phyloP scores from a whole-genome alignment of 2,329 filamentous ascomycete species.

The Xylariaceae sp. region DNA sequence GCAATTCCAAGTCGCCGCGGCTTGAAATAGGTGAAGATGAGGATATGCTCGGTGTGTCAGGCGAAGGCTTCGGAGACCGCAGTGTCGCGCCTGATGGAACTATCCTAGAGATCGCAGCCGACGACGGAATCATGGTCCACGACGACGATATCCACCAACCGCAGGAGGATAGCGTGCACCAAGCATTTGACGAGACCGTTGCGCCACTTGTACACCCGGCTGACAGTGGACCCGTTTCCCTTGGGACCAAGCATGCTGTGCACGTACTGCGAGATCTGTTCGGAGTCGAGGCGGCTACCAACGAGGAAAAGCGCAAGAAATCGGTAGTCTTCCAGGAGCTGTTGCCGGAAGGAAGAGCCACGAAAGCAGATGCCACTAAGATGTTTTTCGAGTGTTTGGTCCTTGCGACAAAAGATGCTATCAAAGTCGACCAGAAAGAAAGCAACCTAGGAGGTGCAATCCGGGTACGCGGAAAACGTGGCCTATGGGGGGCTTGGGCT shows the following conservation, averaged over 20 bases:
- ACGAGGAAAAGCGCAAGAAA: constrained; percentile 67
- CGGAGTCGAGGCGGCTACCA: constrained; percentile 63
- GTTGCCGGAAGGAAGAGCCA: constrained; percentile 74
- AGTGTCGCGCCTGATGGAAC: constrained; percentile 56
- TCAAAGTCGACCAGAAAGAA: constrained; percentile 86
- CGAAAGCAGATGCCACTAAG: constrained; percentile 88
- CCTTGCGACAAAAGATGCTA: constrained; percentile 92
- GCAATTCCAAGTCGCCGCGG: constrained; percentile 62
- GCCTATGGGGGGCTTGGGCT: constrained; percentile 96
- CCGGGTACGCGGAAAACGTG: constrained; percentile 80
- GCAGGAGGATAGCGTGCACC: constrained; percentile 42
- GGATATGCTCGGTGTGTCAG: constrained; percentile 43
- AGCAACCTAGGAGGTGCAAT: constrained; percentile 71
- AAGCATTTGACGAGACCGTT: constrained; percentile 74
- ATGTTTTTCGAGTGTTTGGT: constrained; percentile 99
- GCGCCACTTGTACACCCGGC: constrained; percentile 70
- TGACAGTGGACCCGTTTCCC: constrained; percentile 78
- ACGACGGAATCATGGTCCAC: constrained; percentile 39
- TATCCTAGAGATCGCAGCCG: constrained; percentile 58
- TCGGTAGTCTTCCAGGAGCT: constrained; percentile 86
- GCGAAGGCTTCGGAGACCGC: constrained; percentile 48
- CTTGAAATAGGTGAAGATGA: constrained; percentile 64
- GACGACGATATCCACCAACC: constrained; percentile 44
- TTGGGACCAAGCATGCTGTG: constrained; percentile 92
- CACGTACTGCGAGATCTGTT: constrained; percentile 89